These are phyloP conservation scores for Chlorella sp. DNA, from an alignment of 139 green algal genomes.

Conservation along the genomic window DNA sequence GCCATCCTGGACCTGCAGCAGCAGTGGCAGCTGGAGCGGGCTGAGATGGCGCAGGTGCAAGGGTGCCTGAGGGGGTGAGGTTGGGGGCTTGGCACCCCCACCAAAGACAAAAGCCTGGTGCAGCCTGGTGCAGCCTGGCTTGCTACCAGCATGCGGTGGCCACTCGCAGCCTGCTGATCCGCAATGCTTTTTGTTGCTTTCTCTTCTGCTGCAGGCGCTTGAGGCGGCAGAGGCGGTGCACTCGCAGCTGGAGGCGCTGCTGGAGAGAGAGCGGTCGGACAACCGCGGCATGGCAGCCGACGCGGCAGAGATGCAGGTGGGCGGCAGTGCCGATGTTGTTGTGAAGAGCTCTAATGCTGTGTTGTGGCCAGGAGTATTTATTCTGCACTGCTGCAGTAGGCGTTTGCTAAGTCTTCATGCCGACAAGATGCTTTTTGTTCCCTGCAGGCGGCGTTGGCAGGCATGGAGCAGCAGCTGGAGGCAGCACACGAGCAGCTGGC, in stretches of 20 bases:
- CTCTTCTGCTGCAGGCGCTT: neutral
- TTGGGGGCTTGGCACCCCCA: no score
- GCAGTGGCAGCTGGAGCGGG: conserved; percentile 13
- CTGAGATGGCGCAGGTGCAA: conserved; percentile 14
- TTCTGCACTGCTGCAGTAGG: no score
- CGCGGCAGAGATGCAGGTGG: neutral
- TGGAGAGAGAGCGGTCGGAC: conserved; percentile 28
- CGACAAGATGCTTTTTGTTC: no score
- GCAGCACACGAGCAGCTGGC: neutral
- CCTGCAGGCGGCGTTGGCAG: neutral
- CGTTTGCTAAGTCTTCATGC: no score
- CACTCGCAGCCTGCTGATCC: no score
- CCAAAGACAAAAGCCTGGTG: no score
- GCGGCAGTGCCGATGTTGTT: no score
- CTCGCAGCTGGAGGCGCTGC: conserved; percentile 21
- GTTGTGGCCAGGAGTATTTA: no score
- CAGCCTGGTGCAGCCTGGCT: no score
- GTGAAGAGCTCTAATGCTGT: no score
- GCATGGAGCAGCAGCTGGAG: conserved; percentile 13
- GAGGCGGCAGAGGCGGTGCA: conserved; percentile 19
- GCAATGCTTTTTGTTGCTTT: no score
- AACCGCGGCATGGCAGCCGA: conserved; percentile 8
- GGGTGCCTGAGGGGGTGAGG: neutral
- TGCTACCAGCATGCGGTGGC: no score
- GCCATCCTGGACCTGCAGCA: conserved; percentile 16